Percentiles rank a stretch among this genome's conserved stretches.
Conservation (phyloP, 2,329 filamentous ascomycete species). For the Aquanectria penicillioides region DNA sequence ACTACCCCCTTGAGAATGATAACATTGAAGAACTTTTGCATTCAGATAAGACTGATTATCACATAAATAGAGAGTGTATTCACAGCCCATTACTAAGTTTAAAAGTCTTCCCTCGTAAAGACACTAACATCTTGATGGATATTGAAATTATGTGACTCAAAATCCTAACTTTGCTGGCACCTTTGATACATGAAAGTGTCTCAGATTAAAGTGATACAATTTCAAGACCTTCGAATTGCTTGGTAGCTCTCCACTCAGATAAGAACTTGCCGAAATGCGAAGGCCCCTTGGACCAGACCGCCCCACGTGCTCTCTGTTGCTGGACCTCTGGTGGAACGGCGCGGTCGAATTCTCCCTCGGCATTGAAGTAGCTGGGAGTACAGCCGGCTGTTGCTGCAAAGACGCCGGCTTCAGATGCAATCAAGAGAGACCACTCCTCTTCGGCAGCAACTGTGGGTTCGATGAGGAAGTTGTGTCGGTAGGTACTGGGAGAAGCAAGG, state of each 20-base stretch:
- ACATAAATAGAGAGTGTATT: too few relatives aligned
- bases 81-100: too few relatives aligned
- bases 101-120: too few relatives aligned
- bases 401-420: constrained; percentile 52
- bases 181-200: too few relatives aligned
- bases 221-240: neutral
- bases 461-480: constrained; percentile 39
- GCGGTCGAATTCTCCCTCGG: constrained; percentile 47
- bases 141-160: too few relatives aligned
- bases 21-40: too few relatives aligned
- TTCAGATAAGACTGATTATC: too few relatives aligned
- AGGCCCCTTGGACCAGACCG: neutral
- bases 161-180: too few relatives aligned
- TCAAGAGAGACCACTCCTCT: constrained; percentile 55
- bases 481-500: constrained; percentile 10
- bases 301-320: neutral
- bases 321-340: neutral
- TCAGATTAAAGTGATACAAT: too few relatives aligned
- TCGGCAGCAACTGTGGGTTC: constrained; percentile 58
- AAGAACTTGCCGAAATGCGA: neutral
- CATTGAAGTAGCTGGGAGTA: constrained; percentile 65
- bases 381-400: constrained; percentile 56
- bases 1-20: too few relatives aligned
- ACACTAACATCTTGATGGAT: too few relatives aligned
- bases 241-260: neutral